A percentile compares a stretch with the other conserved stretches of the same genome.
Evolutionary conservation across 306 rosid genomes (phyloP).

Genomic region (Styphnolobium japonicum): DNA sequence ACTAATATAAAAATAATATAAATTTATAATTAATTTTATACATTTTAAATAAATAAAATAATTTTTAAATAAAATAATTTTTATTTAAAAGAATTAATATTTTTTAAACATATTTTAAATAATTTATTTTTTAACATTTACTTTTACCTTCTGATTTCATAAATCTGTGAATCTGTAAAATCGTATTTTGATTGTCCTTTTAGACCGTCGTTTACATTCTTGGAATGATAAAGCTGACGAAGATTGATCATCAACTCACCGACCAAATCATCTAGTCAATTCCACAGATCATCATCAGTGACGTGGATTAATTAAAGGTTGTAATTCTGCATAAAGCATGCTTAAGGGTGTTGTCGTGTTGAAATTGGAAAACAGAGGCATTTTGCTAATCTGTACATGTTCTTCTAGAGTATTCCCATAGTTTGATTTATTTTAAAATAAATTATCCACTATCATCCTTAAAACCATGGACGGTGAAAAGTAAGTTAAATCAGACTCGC

Average conservation of each 20-base stretch:
- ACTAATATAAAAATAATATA: too few species aligned
- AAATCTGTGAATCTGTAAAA: not conserved
- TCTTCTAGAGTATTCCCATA: not conserved
- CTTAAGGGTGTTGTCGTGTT: not conserved
- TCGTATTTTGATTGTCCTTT: not conserved
- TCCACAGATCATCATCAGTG: not conserved
- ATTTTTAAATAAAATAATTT: too few species aligned
- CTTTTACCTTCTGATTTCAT: not conserved
- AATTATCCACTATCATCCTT: not conserved
- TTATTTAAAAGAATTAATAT: too few species aligned
- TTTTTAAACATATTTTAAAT: too few species aligned
- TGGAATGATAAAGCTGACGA: constrained; percentile 3
- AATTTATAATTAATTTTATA: too few species aligned
- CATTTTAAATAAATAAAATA: too few species aligned
- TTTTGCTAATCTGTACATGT: not conserved
- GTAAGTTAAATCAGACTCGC: not conserved
- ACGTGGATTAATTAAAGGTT: not conserved
- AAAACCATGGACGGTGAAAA: not conserved
- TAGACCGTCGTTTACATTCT: not conserved
- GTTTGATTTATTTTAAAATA: not conserved
- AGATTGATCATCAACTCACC: constrained; percentile 15
- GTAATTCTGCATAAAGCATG: not conserved
- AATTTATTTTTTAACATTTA: not conserved
- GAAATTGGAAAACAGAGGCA: not conserved
- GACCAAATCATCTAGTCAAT: constrained; percentile 11